Evolutionary conservation across 1,284 basidiomycete genomes (phyloP).

Genomic region (Ceratobasidium sp.): DNA sequence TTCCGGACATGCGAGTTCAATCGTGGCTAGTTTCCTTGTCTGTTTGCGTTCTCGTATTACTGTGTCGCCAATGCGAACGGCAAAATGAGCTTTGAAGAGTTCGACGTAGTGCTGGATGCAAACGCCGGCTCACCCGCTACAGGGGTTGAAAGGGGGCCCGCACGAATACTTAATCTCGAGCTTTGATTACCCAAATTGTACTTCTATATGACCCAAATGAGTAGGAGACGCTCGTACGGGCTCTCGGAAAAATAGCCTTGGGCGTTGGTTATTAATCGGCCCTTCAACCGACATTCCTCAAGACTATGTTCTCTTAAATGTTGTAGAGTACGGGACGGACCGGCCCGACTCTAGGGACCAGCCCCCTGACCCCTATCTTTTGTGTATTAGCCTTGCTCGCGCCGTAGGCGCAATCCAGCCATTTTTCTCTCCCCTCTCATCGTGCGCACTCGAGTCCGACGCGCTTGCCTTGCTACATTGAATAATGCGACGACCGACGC

Average conservation of each 20-base stretch:
- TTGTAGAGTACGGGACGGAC: too few species aligned
- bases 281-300: not conserved
- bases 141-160: not conserved
- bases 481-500: too few species aligned
- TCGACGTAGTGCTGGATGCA: not conserved
- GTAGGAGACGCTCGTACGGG: not conserved
- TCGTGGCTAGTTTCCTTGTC: not conserved
- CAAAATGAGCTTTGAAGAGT: not conserved
- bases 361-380: too few species aligned
- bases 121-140: not conserved
- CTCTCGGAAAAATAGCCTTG: not conserved
- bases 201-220: not conserved
- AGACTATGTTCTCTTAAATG: not conserved
- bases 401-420: too few species aligned
- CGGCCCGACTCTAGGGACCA: too few species aligned
- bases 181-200: not conserved
- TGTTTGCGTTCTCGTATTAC: not conserved
- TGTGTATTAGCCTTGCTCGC: too few species aligned
- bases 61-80: not conserved
- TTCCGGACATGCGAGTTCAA: not conserved
- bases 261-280: too few species aligned
- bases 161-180: not conserved
- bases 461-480: too few species aligned
- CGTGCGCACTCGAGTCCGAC: too few species aligned
- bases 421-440: too few species aligned